A percentile compares a stretch with the other conserved stretches of the same genome.
Conservation (phyloP, 2,329 filamentous ascomycete genomes). For the Pyrenochaeta sp. region DNA sequence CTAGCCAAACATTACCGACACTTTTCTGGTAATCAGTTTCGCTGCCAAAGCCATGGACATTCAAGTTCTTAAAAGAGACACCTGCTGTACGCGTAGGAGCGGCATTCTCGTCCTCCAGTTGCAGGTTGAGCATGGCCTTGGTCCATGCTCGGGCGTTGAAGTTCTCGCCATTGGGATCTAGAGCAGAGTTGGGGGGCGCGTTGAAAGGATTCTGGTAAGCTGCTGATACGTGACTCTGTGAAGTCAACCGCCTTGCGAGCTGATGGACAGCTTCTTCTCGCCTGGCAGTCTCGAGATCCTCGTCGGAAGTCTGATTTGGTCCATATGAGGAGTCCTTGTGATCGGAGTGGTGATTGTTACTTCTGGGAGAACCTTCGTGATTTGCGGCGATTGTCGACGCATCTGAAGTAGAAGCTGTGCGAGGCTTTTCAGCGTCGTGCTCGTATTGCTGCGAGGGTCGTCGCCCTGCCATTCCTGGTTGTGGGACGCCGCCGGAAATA, state of each 20-base stretch:
- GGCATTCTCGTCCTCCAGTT: constrained; percentile 52
- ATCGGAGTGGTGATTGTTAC: constrained; percentile 22
- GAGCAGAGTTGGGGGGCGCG: constrained; percentile 51
- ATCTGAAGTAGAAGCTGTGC: constrained; percentile 35
- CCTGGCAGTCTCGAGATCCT: constrained; percentile 28
- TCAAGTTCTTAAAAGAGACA: constrained; percentile 57
- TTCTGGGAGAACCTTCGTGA: constrained; percentile 31
- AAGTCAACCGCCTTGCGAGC: constrained; percentile 54
- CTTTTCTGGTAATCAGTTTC: constrained; percentile 62
- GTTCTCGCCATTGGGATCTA: constrained; percentile 57
- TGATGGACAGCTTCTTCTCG: constrained; percentile 50
- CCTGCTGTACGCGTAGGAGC: constrained; percentile 56
- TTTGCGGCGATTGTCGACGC: constrained; percentile 44
- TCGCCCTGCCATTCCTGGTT: constrained; percentile 38
- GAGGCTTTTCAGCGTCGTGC: constrained; percentile 20
- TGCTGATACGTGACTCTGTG: constrained; percentile 50
- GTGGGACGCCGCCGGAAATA: constrained; percentile 46
- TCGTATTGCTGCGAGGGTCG: constrained; percentile 15
- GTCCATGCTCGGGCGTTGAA: constrained; percentile 60
- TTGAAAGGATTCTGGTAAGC: constrained; percentile 49
- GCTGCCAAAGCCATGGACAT: constrained; percentile 59
- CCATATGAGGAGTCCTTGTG: constrained; percentile 29
- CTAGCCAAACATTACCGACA: constrained; percentile 58
- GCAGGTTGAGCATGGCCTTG: constrained; percentile 59
- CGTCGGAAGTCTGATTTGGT: constrained; percentile 30